Evolutionary conservation across 768 basidiomycete genomes (phyloP), one percentile per base, ranked within the genome.

Genomic region (Trametes meyenii): DNA sequence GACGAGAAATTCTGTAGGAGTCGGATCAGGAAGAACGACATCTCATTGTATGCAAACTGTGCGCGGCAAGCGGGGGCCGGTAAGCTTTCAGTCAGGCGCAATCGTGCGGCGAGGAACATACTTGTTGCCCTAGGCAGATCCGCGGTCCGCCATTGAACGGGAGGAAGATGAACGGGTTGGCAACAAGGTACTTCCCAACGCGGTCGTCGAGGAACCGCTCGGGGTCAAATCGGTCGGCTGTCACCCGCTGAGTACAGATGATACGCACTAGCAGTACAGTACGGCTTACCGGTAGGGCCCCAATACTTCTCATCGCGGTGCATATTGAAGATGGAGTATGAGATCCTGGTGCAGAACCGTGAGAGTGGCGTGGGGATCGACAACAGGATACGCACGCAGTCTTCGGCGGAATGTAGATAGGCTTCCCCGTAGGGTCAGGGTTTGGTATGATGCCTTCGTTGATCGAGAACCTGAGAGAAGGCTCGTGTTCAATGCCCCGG

Each of bases 121-220:
- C 67, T 62, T 70, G 69, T 35, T 70, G 69, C 2, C 68, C 70
- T 33, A 71, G 66, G 23, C 67, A 68, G 45, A 68, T 68, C 16
- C 67, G 61, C 24, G 67, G 68, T 2, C 72, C 72, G 26, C 60
- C 67, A 55, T 68, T 67, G 60, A 70, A 72, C 7, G 68, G 70
- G 4, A 89, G 77, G 75, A 90, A 91, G 59, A 88, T 86, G 74
- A 86, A 88, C 0, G 86, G 81, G 64, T 88, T 87, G 39, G 82
- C 79, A 29, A 81, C 75, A 29, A 89, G 77, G 58, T 88, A 86
- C 66, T 82, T 84, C 63, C 84, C 79, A 36, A 88, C 71, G 11
- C 88, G 77, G 11, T 84, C 77, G 67, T 89, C 88, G 45, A 89
- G 75, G 77, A 87, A 90, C 4, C 88, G 82, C 61, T 88, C 86